Conservation (phyloP, 2,329 filamentous ascomycete species). For the Exophiala oligosperma region DNA sequence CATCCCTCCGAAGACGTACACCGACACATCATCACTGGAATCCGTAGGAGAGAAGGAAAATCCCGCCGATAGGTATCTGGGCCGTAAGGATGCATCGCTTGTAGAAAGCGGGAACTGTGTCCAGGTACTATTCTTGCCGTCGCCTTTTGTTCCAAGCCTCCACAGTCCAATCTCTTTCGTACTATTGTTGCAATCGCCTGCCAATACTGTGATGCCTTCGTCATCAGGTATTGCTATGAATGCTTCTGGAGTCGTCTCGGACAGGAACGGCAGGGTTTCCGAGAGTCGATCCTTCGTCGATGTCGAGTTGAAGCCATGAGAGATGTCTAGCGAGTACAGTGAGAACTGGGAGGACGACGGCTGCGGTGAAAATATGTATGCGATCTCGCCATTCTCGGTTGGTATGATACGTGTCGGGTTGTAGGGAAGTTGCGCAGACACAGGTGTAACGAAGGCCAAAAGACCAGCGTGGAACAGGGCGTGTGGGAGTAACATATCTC, state of each 20-base stretch:
- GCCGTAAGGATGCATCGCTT: slow-evolving; percentile 40
- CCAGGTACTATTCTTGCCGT: slow-evolving; percentile 57
- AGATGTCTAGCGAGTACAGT: slow-evolving; percentile 67
- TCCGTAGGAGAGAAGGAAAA: slow-evolving; percentile 68
- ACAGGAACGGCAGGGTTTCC: slow-evolving; percentile 63
- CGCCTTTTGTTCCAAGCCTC: slow-evolving; percentile 58
- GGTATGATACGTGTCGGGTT: slow-evolving; percentile 71
- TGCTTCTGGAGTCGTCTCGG: slow-evolving; percentile 49
- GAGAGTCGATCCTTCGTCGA: slow-evolving; percentile 40
- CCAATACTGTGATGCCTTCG: slow-evolving; percentile 71
- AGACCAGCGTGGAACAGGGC: slow-evolving; percentile 16
- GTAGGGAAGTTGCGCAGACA: slow-evolving; percentile 63
- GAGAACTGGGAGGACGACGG: slow-evolving; percentile 50
- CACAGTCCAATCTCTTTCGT: slow-evolving; percentile 61
- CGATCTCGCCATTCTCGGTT: slow-evolving; percentile 55
- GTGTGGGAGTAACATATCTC: slow-evolving; percentile 16
- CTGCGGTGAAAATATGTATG: slow-evolving; percentile 69
- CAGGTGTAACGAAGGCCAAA: slow-evolving; percentile 21
- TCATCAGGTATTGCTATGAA: slow-evolving; percentile 65
- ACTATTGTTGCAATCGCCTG: slow-evolving; percentile 67
- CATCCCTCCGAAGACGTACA: slow-evolving; percentile 89
- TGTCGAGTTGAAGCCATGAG: slow-evolving; percentile 54
- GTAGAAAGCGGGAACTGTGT: slow-evolving; percentile 40
- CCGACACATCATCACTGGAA: slow-evolving; percentile 51
- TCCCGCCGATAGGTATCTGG: slow-evolving; percentile 60